A percentile compares a stretch with the other conserved stretches of the same genome.
Conservation (phyloP, 2,329 filamentous ascomycete species). For the Apiospora rasikravindrae region DNA sequence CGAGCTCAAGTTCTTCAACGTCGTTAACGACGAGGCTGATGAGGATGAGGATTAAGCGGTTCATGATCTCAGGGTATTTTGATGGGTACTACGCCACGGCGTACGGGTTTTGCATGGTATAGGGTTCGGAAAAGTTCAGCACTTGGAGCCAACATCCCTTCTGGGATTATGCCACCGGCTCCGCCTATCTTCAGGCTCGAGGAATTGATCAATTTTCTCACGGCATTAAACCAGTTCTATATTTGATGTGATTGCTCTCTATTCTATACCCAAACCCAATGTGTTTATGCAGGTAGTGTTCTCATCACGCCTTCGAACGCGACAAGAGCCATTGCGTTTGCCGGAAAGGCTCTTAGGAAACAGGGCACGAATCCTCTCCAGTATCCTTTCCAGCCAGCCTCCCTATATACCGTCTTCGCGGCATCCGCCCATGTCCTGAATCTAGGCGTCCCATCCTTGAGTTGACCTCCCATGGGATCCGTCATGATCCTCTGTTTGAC, state of each 20-base stretch:
- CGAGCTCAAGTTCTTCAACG: conserved; percentile 99
- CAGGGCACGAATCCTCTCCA: conserved; percentile 95
- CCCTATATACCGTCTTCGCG: conserved; percentile 74
- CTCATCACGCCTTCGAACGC: conserved; percentile 94
- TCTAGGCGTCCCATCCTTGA: conserved; percentile 69
- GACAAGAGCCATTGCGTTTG: conserved; percentile 91
- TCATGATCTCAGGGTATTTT: conserved; percentile 21
- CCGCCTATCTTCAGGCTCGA: conserved; percentile 12
- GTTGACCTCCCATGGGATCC: conserved; percentile 76
- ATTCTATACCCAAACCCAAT: neutral
- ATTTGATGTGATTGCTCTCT: conserved; percentile 8
- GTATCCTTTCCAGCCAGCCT: conserved; percentile 79
- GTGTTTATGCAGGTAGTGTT: conserved; percentile 41
- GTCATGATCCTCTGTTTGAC: conserved; percentile 99
- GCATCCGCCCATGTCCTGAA: conserved; percentile 83
- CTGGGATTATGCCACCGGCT: conserved; percentile 7
- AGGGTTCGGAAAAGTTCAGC: conserved; percentile 25
- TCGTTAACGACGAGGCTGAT: conserved; percentile 96
- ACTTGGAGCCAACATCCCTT: neutral
- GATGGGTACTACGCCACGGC: conserved; percentile 18
- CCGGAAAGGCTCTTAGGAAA: conserved; percentile 91
- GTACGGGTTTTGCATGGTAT: conserved; percentile 22
- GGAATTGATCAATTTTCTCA: conserved; percentile 11
- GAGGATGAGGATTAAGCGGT: conserved; percentile 94
- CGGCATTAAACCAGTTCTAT: neutral